Evolutionary conservation across 2,329 filamentous ascomycete genomes (phyloP).

Genomic region (Colletotrichum sublineola): DNA sequence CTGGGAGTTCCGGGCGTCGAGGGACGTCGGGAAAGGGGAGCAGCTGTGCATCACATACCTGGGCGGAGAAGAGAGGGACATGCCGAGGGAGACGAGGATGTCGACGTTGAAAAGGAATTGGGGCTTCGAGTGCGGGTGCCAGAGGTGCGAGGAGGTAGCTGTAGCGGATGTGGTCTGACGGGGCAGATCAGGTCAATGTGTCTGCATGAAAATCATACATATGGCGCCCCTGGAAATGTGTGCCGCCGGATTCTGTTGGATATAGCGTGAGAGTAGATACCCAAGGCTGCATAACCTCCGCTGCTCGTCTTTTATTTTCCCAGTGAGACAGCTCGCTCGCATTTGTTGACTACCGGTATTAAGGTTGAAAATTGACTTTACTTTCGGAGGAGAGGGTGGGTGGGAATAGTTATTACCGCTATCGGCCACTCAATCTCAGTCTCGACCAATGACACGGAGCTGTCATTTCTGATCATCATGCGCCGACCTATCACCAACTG

Average conservation of each 20-base stretch:
- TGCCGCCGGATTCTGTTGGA: not conserved
- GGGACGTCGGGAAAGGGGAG: conserved; percentile 10
- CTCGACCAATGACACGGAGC: not conserved
- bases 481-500: not conserved
- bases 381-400: not conserved
- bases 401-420: not conserved
- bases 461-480: not conserved
- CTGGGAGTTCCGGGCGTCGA: conserved; percentile 33
- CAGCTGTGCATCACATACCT: conserved; percentile 37
- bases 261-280: not conserved
- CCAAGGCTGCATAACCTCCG: not conserved
- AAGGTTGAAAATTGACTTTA: not conserved
- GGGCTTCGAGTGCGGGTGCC: conserved; percentile 37
- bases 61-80: conserved; percentile 29
- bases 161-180: not conserved
- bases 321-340: not conserved
- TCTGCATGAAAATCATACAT: not conserved
- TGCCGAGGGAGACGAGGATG: conserved; percentile 24
- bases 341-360: not conserved
- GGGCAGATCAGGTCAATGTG: not conserved
- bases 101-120: conserved; percentile 30
- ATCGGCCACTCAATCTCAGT: not conserved
- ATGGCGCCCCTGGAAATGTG: not conserved
- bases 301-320: not conserved
- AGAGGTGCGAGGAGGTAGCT: conserved; percentile 18